These are phyloP conservation scores for Sporopachydermia lactativora DNA, from an alignment of 805 yeast genomes.

Conservation along the genomic window DNA sequence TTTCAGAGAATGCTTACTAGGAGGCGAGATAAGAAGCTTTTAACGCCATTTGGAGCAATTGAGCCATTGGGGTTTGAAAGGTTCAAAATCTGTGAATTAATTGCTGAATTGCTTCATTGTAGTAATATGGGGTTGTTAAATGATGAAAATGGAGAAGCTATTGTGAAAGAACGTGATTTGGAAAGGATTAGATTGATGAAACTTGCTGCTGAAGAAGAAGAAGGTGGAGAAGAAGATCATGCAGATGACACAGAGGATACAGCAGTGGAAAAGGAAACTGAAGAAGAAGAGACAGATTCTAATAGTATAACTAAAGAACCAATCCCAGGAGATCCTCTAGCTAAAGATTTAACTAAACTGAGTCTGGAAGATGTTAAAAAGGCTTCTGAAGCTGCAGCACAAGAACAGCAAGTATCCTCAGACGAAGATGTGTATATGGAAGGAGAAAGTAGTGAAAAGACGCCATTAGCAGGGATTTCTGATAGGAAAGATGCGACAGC, in stretches of 20 bases:
- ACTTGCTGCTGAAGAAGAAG: conserved; percentile 13
- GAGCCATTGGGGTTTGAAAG: conserved; percentile 83
- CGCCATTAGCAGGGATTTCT: background rate
- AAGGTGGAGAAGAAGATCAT: conserved; percentile 8
- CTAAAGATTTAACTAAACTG: background rate
- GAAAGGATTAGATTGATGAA: conserved; percentile 41
- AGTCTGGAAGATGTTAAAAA: background rate
- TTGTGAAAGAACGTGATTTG: conserved; percentile 54
- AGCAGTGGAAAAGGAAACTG: conserved; percentile 14
- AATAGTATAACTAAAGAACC: conserved; percentile 1
- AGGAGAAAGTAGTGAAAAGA: background rate
- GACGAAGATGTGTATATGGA: background rate
- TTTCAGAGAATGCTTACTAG: conserved; percentile 49
- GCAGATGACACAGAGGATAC: conserved; percentile 10
- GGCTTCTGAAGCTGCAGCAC: background rate
- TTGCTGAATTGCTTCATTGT: conserved; percentile 91
- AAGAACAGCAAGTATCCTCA: too few relatives aligned
- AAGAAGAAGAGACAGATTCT: conserved; percentile 4
- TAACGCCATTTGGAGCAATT: conserved; percentile 51
- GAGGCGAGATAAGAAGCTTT: conserved; percentile 22
- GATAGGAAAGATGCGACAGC: background rate
- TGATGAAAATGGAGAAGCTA: conserved; percentile 54
- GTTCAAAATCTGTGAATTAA: conserved; percentile 79
- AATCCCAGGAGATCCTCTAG: background rate
- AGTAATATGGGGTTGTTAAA: conserved; percentile 92